Conservation (phyloP, 768 basidiomycete genomes). For the Termitomyces eurrhizus region DNA sequence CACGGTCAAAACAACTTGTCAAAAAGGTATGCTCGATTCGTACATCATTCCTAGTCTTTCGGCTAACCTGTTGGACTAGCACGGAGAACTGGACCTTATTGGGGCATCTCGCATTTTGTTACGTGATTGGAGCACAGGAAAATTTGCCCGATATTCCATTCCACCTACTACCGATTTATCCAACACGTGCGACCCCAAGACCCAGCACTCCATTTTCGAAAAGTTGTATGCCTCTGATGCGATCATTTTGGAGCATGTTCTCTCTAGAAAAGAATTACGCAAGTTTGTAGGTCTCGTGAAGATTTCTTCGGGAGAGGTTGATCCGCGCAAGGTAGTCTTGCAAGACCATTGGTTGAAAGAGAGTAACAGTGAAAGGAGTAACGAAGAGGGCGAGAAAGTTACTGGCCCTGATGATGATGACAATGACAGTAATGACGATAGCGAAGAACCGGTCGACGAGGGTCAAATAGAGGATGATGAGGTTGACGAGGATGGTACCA, state of each 20-base stretch:
- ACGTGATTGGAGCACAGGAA: constrained; percentile 80
- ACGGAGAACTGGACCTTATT: constrained; percentile 66
- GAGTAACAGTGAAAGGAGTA: neutral
- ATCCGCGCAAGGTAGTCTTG: constrained; percentile 34
- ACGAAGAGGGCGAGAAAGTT: constrained; percentile 28
- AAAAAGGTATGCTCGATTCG: constrained; percentile 56
- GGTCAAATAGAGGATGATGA: constrained; percentile 36
- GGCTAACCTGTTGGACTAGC: constrained; percentile 36
- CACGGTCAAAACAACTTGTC: constrained; percentile 68
- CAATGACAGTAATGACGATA: constrained; percentile 32
- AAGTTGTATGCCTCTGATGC: constrained; percentile 45
- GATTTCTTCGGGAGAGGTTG: constrained; percentile 31
- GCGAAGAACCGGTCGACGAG: constrained; percentile 33
- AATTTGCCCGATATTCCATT: constrained; percentile 67
- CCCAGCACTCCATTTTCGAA: constrained; percentile 13
- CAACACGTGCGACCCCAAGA: constrained; percentile 6
- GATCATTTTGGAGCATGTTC: constrained; percentile 41
- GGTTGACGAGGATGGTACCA: constrained; percentile 28
- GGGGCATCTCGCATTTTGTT: constrained; percentile 77
- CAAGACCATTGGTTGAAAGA: constrained; percentile 35
- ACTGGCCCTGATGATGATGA: constrained; percentile 34
- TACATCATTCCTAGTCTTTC: constrained; percentile 3
- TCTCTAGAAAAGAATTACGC: constrained; percentile 65
- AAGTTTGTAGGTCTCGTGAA: constrained; percentile 58
- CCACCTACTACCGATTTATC: constrained; percentile 35